Conservation (phyloP, 208 protist genomes). For the Acanthamoeba healyi region DNA sequence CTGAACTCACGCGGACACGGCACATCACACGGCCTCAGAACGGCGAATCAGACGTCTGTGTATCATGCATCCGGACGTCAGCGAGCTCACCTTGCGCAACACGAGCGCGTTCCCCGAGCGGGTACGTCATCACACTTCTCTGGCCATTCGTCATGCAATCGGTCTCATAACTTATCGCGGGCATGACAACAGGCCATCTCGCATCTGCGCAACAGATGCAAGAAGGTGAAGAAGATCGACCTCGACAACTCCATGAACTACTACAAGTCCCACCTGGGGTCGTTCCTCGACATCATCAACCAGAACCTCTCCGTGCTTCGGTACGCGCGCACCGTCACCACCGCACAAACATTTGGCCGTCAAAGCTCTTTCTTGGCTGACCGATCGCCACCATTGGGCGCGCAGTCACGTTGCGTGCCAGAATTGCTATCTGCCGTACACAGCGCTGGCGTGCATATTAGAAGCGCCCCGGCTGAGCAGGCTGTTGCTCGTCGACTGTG, state of each 20-base stretch:
- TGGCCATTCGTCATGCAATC: no score
- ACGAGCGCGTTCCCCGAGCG: neutral
- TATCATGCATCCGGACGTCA: neutral
- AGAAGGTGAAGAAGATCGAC: conserved; percentile 1
- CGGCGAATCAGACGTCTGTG: neutral
- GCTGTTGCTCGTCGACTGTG: neutral
- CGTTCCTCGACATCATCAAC: neutral
- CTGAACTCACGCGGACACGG: no score
- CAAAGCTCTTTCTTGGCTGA: no score
- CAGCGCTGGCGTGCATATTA: neutral
- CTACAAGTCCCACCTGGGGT: neutral
- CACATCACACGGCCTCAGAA: no score
- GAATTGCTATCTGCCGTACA: neutral
- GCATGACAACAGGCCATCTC: neutral
- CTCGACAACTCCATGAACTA: conserved; percentile 28
- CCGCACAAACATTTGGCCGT: no score
- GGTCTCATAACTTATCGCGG: no score
- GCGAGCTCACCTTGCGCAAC: neutral
- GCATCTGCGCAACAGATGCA: neutral
- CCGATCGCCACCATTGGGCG: no score
- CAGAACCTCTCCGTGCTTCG: neutral
- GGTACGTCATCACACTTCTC: neutral
- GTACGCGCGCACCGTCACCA: no score
- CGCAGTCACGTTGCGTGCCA: neutral
- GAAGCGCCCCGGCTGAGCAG: neutral